A percentile compares a stretch with the other conserved stretches of the same genome.
Evolutionary conservation across 371 early-diverging fungal species (phyloP).

Genomic region (Mucor lusitanicus): DNA sequence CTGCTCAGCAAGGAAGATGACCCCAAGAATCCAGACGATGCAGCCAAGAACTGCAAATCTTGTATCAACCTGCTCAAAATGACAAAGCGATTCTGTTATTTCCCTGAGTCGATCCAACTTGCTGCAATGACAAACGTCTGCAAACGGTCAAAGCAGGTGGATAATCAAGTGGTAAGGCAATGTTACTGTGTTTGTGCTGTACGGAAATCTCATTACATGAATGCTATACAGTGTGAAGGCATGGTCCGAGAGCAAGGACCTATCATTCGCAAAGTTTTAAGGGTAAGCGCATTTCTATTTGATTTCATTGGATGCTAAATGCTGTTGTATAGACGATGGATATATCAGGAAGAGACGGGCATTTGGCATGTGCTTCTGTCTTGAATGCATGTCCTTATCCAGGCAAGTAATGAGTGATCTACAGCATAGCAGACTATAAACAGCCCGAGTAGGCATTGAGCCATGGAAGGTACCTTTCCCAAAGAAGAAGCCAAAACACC

Average conservation of each 20-base stretch:
- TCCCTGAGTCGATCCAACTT: slow-evolving; percentile 36
- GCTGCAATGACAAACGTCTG: slow-evolving; percentile 35
- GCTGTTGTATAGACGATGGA: slow-evolving; percentile 41
- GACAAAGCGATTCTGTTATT: slow-evolving; percentile 36
- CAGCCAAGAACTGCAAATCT: slow-evolving; percentile 25
- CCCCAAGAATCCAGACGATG: slow-evolving; percentile 12
- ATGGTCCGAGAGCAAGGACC: slow-evolving; percentile 52
- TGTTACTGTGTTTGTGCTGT: background rate
- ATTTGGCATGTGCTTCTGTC: slow-evolving; percentile 45
- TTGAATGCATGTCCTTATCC: slow-evolving; percentile 52
- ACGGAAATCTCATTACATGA: background rate
- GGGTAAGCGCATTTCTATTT: slow-evolving; percentile 17
- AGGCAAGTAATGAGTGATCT: slow-evolving; percentile 15
- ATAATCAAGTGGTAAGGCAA: slow-evolving; percentile 40
- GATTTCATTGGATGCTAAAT: background rate
- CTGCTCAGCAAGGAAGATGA: background rate
- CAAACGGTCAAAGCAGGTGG: slow-evolving; percentile 32
- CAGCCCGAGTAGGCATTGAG: background rate
- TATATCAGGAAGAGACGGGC: slow-evolving; percentile 50
- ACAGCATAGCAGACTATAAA: background rate
- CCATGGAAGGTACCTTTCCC: slow-evolving; percentile 52
- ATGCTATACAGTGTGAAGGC: slow-evolving; percentile 49
- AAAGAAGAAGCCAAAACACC: slow-evolving; percentile 44
- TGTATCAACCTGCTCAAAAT: slow-evolving; percentile 42
- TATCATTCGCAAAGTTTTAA: slow-evolving; percentile 41